Evolutionary conservation across 2,329 filamentous ascomycete genomes (phyloP), one percentile per base, ranked within the genome.

Genomic region (Pyricularia pennisetigena): DNA sequence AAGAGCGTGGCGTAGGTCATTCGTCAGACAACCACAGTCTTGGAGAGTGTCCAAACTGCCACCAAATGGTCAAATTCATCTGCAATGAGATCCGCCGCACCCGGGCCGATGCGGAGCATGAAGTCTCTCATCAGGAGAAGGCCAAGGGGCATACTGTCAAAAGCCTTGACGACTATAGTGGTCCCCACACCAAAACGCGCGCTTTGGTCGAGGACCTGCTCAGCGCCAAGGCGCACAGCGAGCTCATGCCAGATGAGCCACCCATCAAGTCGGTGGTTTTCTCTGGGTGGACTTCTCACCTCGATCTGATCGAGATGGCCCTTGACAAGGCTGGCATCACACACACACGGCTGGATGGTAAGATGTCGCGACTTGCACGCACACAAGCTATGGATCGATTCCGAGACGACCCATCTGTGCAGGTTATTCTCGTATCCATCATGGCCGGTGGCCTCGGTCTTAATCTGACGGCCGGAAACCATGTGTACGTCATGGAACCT

Each of bases 401-500:
- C 78, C 88, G 90, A 49, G 86, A 90, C 12, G 88, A 97, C 72
- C 78, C 86, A 3, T 79, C 77, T 0, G 85, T 97, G 49, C 88
- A 88, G 35, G 89, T 97, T 67, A 93, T 98, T 66, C 86, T 98
- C 10, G 93, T 97, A 16, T 97, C 93, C 10, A 96, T 97, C 78
- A 93, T 90, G 75, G 94, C 94, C 0, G 95, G 94, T 71, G 94
- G 95, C 23, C 86, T 97, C 20, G 94, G 94, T 16, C 87, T 98
- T 57, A 98, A 98, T 75, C 82, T 98, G 68, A 97, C 94, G 0
- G 84, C 91, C 0, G 94, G 90, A 35, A 95, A 89, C 75, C 90
- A 87, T 68, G 94, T 96, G 16, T 98, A 95, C 76, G 91, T 98
- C 74, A 98, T 99, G 94, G 95, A 99, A 77, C 95, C 95, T 5